A percentile compares a stretch with the other conserved stretches of the same genome.
phyloP scores from a whole-genome alignment of 2,329 filamentous ascomycete genomes.

The Aspergillus costaricaensis region DNA sequence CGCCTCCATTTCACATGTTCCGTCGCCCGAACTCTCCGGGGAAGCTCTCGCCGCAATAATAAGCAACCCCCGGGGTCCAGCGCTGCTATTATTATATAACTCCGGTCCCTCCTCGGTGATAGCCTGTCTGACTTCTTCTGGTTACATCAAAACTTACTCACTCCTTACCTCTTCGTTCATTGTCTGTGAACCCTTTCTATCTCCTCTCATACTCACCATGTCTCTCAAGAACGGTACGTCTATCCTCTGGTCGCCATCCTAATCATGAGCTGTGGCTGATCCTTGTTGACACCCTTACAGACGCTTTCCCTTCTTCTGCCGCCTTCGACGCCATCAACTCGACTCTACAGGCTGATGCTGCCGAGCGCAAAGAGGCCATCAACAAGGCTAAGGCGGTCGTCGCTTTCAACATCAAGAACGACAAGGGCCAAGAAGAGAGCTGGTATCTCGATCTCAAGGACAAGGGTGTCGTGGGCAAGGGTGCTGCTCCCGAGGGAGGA shows the following conservation, averaged over 20 bases:
- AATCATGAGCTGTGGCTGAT: conserved; percentile 11
- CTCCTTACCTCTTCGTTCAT: conserved; percentile 4
- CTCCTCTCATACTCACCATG: conserved; percentile 54
- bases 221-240: conserved; percentile 70
- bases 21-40: conserved; percentile 23
- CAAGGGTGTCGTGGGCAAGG: conserved; percentile 77
- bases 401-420: conserved; percentile 90
- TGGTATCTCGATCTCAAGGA: conserved; percentile 98
- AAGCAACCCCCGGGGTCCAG: conserved; percentile 8
- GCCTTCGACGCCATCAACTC: conserved; percentile 87
- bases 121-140: neutral
- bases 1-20: conserved; percentile 25
- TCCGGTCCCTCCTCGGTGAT: conserved; percentile 13
- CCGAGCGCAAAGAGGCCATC: conserved; percentile 81
- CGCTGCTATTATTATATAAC: conserved; percentile 26
- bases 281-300: conserved; percentile 45
- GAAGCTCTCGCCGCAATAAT: conserved; percentile 28
- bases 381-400: conserved; percentile 87
- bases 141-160: conserved; percentile 13
- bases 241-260: neutral
- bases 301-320: conserved; percentile 82
- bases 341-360: conserved; percentile 67
- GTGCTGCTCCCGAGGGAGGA: conserved; percentile 64
- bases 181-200: neutral
- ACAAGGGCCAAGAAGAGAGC: conserved; percentile 72